Evolutionary conservation across 1,139 yeast species (phyloP).

Genomic region (Hansenula lynferdii): DNA sequence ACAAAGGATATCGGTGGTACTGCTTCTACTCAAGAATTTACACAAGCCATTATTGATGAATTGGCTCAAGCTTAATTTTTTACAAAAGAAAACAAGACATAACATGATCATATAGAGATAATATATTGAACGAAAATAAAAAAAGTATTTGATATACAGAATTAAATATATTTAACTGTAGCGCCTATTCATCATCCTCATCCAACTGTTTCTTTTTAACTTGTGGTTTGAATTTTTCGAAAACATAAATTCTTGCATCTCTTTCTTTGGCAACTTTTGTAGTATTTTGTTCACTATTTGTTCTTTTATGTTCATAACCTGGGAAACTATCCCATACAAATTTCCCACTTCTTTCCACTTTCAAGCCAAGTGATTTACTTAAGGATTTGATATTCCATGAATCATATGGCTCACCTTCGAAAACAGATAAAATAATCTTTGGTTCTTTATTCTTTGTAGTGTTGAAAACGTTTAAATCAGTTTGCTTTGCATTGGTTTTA

Average conservation of each 20-base stretch:
- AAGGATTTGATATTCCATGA: slow-evolving; percentile 78
- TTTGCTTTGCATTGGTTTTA: slow-evolving; percentile 12
- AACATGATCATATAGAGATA: no score
- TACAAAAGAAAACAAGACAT: no score
- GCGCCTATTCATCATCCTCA: slow-evolving; percentile 13
- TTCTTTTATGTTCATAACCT: slow-evolving; percentile 75
- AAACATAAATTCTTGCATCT: slow-evolving; percentile 70
- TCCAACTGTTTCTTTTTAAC: slow-evolving; percentile 15
- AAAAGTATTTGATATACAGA: slow-evolving; percentile 5
- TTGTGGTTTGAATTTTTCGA: slow-evolving; percentile 39
- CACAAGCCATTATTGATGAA: slow-evolving; percentile 62
- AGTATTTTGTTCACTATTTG: slow-evolving; percentile 72
- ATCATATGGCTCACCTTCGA: slow-evolving; percentile 87
- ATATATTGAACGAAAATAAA: not conserved
- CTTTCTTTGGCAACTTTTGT: slow-evolving; percentile 73
- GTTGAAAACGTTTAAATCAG: slow-evolving; percentile 13
- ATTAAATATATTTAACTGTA: no score
- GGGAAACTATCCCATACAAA: slow-evolving; percentile 73
- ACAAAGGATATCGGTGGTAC: slow-evolving; percentile 84
- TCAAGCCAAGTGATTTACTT: slow-evolving; percentile 52
- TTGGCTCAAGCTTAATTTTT: slow-evolving; percentile 27
- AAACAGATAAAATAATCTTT: slow-evolving; percentile 59
- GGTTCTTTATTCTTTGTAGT: slow-evolving; percentile 33
- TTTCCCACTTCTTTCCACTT: slow-evolving; percentile 57
- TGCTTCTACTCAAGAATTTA: slow-evolving; percentile 88